phyloP scores from a whole-genome alignment of 73 alveolate genomes.

The Tetrahymena elliotti region DNA sequence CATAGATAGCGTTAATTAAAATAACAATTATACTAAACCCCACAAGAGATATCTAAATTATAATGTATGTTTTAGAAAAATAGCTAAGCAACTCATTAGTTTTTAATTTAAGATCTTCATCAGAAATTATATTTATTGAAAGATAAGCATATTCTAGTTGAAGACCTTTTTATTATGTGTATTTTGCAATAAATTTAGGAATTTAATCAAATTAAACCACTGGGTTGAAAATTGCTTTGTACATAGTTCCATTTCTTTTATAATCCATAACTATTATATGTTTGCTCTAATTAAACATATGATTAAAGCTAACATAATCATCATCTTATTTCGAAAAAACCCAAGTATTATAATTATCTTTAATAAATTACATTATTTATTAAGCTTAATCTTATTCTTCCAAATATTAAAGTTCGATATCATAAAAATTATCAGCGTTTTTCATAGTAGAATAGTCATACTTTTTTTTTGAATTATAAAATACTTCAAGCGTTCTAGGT shows the following conservation, averaged over 20 bases:
- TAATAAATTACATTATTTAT: too few relatives aligned
- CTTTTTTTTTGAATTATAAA: background rate
- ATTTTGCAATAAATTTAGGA: background rate
- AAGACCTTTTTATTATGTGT: background rate
- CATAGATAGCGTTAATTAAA: background rate
- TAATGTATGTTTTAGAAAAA: too few relatives aligned
- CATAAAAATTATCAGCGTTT: background rate
- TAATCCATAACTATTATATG: background rate
- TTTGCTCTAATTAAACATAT: background rate
- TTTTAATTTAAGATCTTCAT: background rate
- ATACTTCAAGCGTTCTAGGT: background rate
- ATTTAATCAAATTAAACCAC: background rate
- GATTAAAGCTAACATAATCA: too few relatives aligned
- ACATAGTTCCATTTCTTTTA: background rate
- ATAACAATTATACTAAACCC: background rate
- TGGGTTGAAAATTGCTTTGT: background rate
- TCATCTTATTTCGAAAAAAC: background rate
- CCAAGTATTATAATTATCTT: background rate
- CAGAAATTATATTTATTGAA: background rate
- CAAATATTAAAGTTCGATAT: background rate
- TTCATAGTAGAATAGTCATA: background rate
- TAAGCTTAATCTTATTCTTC: background rate
- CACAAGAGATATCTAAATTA: background rate
- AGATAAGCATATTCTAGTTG: background rate
- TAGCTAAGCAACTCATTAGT: background rate